A percentile compares a stretch with the other conserved stretches of the same genome.
Evolutionary conservation across 305 asterid genomes (phyloP).

Genomic region (Ruellia speciosa): DNA sequence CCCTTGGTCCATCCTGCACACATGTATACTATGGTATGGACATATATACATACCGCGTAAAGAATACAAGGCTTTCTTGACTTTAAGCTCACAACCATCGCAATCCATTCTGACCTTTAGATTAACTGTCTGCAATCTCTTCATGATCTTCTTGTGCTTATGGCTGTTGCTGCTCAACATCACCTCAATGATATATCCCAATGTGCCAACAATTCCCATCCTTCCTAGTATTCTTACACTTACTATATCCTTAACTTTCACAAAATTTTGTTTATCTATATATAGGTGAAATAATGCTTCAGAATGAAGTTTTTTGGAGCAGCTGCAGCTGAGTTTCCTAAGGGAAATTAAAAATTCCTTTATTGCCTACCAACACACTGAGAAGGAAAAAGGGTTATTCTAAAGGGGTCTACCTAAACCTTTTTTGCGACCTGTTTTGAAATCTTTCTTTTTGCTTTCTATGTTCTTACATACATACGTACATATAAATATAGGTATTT

Average conservation of each 20-base stretch:
- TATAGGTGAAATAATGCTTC: neutral
- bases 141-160: slow-evolving; percentile 26
- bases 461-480: slow-evolving; percentile 13
- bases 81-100: slow-evolving; percentile 84
- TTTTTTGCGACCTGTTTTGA: slow-evolving; percentile 18
- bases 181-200: slow-evolving; percentile 49
- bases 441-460: slow-evolving; percentile 6
- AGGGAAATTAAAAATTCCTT: slow-evolving; percentile 21
- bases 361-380: slow-evolving; percentile 21
- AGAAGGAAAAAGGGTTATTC: slow-evolving; percentile 7
- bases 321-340: neutral
- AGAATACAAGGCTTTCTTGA: slow-evolving; percentile 65
- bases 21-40: too few relatives aligned
- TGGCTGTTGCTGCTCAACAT: slow-evolving; percentile 30
- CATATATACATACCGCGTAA: slow-evolving; percentile 35
- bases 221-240: neutral
- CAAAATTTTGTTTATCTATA: neutral
- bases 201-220: slow-evolving; percentile 50
- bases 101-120: slow-evolving; percentile 88
- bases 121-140: slow-evolving; percentile 52
- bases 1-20: too few relatives aligned
- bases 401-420: slow-evolving; percentile 23
- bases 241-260: neutral
- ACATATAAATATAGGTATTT: too few relatives aligned
- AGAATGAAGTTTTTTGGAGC: neutral